Evolutionary conservation across 345 rosid genomes (phyloP).

Genomic region (Erucastrum elatum): DNA sequence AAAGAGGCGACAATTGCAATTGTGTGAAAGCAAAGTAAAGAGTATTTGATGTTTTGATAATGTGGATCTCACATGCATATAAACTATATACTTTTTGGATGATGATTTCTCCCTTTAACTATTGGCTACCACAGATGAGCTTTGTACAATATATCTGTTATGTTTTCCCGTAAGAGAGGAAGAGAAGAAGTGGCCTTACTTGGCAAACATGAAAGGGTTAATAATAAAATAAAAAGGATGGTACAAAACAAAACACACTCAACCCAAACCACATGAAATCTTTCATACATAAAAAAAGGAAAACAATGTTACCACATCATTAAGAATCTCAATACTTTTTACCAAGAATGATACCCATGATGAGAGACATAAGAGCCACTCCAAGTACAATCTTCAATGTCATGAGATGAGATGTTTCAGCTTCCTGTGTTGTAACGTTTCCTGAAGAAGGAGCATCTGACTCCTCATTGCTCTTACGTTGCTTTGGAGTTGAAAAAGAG

Average conservation of each 20-base stretch:
- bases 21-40: conserved; percentile 18
- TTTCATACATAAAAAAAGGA: not conserved
- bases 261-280: not conserved
- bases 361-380: conserved; percentile 68
- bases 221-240: not conserved
- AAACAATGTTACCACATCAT: not conserved
- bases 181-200: no score
- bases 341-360: conserved; percentile 73
- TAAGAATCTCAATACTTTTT: conserved; percentile 51
- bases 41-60: conserved; percentile 7
- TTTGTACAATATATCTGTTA: not conserved
- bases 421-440: conserved; percentile 31
- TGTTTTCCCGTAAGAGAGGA: no score
- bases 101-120: not conserved
- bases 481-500: conserved; percentile 46
- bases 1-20: conserved; percentile 31
- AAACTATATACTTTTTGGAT: not conserved
- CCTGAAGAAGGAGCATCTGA: conserved; percentile 47
- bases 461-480: conserved; percentile 67
- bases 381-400: conserved; percentile 58
- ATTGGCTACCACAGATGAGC: not conserved
- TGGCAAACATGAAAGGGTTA: not conserved
- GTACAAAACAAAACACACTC: not conserved
- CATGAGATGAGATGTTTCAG: conserved; percentile 38
- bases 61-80: conserved; percentile 13